Conservation (phyloP, 164 flowering plant species). For the Amborella trichopoda region DNA sequence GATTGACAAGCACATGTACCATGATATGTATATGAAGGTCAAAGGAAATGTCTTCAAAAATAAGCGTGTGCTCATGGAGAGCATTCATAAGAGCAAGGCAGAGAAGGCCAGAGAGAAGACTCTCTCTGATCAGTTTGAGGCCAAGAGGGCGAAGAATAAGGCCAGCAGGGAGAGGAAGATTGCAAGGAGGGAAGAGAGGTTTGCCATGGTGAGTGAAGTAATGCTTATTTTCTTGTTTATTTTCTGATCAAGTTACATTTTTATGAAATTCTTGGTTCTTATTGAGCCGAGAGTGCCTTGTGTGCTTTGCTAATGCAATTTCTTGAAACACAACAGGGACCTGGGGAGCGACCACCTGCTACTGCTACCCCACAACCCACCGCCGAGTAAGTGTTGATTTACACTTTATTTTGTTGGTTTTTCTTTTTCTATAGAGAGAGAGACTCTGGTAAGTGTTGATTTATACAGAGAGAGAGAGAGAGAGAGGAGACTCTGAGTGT, state of each 20-base stretch:
- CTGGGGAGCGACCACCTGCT: too few species aligned
- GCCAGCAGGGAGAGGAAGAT: constrained; percentile 38
- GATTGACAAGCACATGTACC: constrained; percentile 44
- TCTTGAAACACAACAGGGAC: too few species aligned
- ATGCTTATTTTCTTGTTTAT: not conserved
- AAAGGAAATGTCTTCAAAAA: constrained; percentile 47
- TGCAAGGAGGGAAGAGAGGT: constrained; percentile 45
- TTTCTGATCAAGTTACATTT: not conserved
- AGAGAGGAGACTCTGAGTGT: too few species aligned
- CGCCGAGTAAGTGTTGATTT: too few species aligned
- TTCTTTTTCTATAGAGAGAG: too few species aligned
- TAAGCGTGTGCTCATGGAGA: constrained; percentile 37
- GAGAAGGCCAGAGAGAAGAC: constrained; percentile 20
- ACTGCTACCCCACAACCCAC: too few species aligned
- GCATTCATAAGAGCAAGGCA: constrained; percentile 22
- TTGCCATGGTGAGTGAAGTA: constrained; percentile 34
- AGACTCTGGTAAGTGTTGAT: too few species aligned
- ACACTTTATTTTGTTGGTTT: too few species aligned
- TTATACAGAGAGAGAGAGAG: too few species aligned
- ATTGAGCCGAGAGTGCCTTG: too few species aligned
- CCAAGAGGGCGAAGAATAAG: constrained; percentile 41
- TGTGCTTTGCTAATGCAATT: too few species aligned
- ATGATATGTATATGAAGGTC: constrained; percentile 44
- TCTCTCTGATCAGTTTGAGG: constrained; percentile 14
- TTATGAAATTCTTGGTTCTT: too few species aligned